Percentiles rank a stretch among this genome's conserved stretches.
phyloP scores from a whole-genome alignment of 768 basidiomycete genomes.

The Naganishia friedmannii region DNA sequence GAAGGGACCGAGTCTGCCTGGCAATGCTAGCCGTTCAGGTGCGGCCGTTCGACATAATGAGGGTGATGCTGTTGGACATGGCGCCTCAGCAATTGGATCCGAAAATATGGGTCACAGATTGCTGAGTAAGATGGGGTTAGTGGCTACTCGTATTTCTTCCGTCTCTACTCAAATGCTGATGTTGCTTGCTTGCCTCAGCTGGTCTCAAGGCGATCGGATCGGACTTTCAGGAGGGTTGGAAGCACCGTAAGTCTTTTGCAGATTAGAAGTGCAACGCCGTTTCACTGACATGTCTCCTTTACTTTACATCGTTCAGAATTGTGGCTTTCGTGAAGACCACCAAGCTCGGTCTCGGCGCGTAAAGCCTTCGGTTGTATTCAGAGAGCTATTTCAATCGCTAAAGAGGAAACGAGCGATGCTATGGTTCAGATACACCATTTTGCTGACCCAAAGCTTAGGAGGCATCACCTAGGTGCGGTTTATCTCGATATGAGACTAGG shows the following conservation, averaged over 20 bases:
- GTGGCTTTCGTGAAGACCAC: constrained; percentile 81
- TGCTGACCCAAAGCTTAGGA: no score
- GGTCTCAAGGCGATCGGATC: constrained; percentile 76
- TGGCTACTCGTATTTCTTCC: constrained; percentile 25
- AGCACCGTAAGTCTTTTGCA: constrained; percentile 56
- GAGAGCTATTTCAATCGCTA: background rate
- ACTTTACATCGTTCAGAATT: constrained; percentile 51
- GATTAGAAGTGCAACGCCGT: background rate
- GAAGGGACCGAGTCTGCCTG: constrained; percentile 45
- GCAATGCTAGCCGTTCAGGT: constrained; percentile 37
- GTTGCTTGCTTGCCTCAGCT: constrained; percentile 49
- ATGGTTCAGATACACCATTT: no score
- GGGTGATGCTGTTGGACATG: constrained; percentile 80
- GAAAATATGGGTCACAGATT: constrained; percentile 83
- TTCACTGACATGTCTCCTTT: constrained; percentile 23
- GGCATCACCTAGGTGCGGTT: no score
- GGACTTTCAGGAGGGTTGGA: constrained; percentile 66
- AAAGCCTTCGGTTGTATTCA: background rate
- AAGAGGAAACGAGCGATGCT: no score
- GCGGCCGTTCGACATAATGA: constrained; percentile 62
- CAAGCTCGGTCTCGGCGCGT: constrained; percentile 77
- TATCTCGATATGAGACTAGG: no score
- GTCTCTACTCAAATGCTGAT: background rate
- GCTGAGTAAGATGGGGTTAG: constrained; percentile 74
- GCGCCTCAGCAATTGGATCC: constrained; percentile 75